Evolutionary conservation across 2,329 filamentous ascomycete species (phyloP), one percentile per base, ranked within the genome.

Genomic region (Colletotrichum sp.): DNA sequence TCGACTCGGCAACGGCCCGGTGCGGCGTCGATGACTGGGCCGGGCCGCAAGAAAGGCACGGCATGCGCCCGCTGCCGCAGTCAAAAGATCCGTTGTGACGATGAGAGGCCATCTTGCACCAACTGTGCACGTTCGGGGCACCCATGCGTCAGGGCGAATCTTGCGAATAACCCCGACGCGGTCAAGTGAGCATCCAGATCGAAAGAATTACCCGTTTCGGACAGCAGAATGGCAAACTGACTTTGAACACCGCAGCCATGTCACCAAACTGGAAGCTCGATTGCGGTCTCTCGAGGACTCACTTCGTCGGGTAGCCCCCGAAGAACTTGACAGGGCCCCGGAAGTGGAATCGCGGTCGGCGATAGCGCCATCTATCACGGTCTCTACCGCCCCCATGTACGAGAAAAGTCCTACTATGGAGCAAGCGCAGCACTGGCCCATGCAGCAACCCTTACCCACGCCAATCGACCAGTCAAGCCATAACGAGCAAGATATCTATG

Each of bases 1-100:
- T 48, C 63, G 16, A 48, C 34, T 13, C 63, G 63, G 63, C 63
- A 48, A 66, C 63, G 24, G 36, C 2, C 63, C 63, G 36, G 63
- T 2, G 32, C 24, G 63, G 48, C 63, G 15, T 26, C 36, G 24
- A 66, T 66, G 63, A 48, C 63, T 8, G 63, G 34, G 13, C 63
- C 63, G n/a, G 63, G 63, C 63, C 63, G 63, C 63, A 66, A 80
- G 76, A 83, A 83, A 67, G 82, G 82, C 8, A 83, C 82, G 9
- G 82, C 82, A 55, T 83, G 82, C 69, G 78, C 80, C 57, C 79
- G 82, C 24, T 83, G 82, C 67, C 80, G 82, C 8, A 82, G 79
- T 18, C 81, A 83, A 76, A 83, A 83, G 77, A 83, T 82, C 61
- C 80, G 82, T 10, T 83, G 82, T 67, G 82, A 83, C 63, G 63